Evolutionary conservation across 2,329 filamentous ascomycete species (phyloP).

Genomic region (Xylaria hypoxylon): DNA sequence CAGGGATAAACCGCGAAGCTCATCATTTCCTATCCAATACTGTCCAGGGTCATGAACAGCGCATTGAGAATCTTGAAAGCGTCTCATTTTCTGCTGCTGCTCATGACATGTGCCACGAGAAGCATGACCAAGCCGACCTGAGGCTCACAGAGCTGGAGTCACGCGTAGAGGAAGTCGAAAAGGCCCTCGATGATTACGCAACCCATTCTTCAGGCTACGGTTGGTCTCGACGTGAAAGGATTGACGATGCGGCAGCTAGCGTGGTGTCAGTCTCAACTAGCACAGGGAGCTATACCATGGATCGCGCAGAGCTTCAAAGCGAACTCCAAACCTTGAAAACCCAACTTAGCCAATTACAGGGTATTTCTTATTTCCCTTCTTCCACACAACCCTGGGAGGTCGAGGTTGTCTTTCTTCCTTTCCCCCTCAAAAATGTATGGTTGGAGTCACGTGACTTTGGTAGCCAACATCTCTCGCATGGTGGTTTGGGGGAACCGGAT

Average conservation of each 20-base stretch:
- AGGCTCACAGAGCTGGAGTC: conserved; percentile 77
- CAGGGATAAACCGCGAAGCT: conserved; percentile 51
- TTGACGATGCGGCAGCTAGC: conserved; percentile 60
- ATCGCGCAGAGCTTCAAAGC: conserved; percentile 61
- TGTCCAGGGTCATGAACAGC: conserved; percentile 71
- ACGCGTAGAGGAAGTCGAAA: conserved; percentile 70
- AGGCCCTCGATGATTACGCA: conserved; percentile 60
- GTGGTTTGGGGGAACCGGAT: conserved; percentile 54
- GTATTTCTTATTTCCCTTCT: conserved; percentile 67
- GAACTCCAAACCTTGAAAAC: conserved; percentile 64
- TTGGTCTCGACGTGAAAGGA: conserved; percentile 52
- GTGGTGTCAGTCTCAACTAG: conserved; percentile 61
- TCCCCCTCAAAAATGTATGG: conserved; percentile 69
- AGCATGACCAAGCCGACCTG: conserved; percentile 73
- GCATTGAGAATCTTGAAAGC: conserved; percentile 76
- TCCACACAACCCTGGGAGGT: conserved; percentile 75
- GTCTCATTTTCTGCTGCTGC: conserved; percentile 73
- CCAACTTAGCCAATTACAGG: conserved; percentile 67
- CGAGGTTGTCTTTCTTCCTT: conserved; percentile 81
- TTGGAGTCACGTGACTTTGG: conserved; percentile 62
- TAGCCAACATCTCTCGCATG: conserved; percentile 49
- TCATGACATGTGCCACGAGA: conserved; percentile 77
- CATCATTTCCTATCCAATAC: conserved; percentile 62
- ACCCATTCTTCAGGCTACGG: conserved; percentile 55
- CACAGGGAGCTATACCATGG: conserved; percentile 53